Base-by-base conservation (phyloP, 1,139 yeast species). In the Debaryomyces coudertii region DNA sequence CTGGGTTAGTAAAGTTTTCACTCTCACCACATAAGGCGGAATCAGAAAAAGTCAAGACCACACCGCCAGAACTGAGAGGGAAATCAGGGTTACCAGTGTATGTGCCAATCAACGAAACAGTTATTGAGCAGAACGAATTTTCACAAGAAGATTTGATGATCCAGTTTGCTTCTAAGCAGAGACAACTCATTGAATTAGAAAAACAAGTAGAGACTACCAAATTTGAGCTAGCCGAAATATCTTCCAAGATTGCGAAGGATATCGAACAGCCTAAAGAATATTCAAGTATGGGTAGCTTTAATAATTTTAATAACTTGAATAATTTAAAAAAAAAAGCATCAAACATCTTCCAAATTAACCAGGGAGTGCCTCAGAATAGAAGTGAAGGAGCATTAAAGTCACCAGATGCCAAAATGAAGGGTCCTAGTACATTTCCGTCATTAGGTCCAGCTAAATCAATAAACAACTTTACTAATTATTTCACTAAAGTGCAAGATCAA, bases 201-300 rank as follows among this genome's bases (percentile, higher is more conserved):
- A 55, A 53, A 31, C 52, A 59, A 20, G 56, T 59, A 15, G 62
- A 61, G 25, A 39, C 52, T 4, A 54, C 61, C 33, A 61, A 63
- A 49, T 58, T 60, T 35, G 71, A 68, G 54, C 51, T 71, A 47
- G 46, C 63, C 30, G 72, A 68, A 47, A 47, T 69, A 16, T 56
- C 66, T 18, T 45, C 57, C 6, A 53, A 58, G 36, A 56, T 51
- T 53, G 65, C 54, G 16, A 48, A 39, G n/a, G 39, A 38, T 31
- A 34, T 48, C 9, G 46, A 38, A 16, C 33, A 18, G 9, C 43
- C 43, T 6, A 40, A 31, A 38, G 46, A 22, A 46, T 38, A 29
- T 30, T 22, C 22, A 28, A 18, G 35, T 40, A 12, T 36, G 33
- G 9, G 7, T 23, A 39, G 25, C 36, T n/a, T 20, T 18, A 22